phyloP scores from a whole-genome alignment of 192 early-diverging fungal genomes.

The Entomortierella chlamydospora region DNA sequence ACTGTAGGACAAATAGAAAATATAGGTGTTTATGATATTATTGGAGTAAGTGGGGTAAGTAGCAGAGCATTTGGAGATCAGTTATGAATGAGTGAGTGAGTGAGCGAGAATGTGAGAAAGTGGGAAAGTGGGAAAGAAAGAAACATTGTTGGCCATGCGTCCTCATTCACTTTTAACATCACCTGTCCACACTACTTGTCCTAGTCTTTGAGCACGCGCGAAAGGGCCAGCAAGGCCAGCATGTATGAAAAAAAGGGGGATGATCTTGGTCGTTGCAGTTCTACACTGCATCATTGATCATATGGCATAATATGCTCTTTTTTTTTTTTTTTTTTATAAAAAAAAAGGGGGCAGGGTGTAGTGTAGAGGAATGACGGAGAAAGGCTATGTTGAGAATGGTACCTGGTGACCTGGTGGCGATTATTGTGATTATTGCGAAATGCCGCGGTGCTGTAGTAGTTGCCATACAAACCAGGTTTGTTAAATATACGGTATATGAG shows the following conservation, averaged over 20 bases:
- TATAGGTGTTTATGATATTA: too few relatives aligned
- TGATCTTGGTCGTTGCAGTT: not conserved
- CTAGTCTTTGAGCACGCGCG: not conserved
- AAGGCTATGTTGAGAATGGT: too few relatives aligned
- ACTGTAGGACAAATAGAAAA: not conserved
- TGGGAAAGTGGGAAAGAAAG: not conserved
- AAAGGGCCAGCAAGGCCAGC: not conserved
- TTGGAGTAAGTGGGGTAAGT: too few relatives aligned
- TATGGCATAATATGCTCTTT: slow-evolving; percentile 6
- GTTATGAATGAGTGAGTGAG: too few relatives aligned
- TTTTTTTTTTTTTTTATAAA: not conserved
- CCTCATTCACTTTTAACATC: not conserved
- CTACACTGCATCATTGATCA: slow-evolving; percentile 8
- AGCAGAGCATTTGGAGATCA: too few relatives aligned
- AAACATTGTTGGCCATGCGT: not conserved
- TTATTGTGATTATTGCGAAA: too few relatives aligned
- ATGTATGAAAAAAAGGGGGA: not conserved
- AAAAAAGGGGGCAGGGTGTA: slow-evolving; percentile 1
- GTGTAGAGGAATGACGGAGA: not conserved
- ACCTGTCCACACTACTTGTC: not conserved
- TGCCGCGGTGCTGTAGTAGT: too few relatives aligned
- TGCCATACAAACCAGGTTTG: too few relatives aligned
- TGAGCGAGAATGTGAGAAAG: too few relatives aligned
- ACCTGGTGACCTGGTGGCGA: too few relatives aligned
- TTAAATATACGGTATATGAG: too few relatives aligned